These are phyloP conservation scores for Lunasporangiospora selenospora DNA, from an alignment of 192 early-diverging fungal species.

Conservation along the genomic window DNA sequence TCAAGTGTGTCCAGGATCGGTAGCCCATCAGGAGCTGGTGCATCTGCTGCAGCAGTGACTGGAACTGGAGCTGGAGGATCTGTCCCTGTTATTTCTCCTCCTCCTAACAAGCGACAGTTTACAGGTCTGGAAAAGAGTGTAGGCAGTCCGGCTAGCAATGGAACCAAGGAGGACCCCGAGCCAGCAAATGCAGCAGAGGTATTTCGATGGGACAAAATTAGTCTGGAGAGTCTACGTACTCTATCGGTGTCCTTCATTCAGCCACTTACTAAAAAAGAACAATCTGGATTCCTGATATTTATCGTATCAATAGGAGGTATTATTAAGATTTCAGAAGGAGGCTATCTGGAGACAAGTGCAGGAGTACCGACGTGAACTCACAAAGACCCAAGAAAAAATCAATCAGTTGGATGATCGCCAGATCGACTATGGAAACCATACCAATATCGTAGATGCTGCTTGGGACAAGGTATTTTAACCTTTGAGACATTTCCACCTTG, in stretches of 20 bases:
- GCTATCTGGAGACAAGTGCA: slow-evolving; percentile 75
- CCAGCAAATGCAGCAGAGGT: slow-evolving; percentile 20
- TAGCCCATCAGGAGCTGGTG: slow-evolving; percentile 13
- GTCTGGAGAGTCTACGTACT: too few relatives aligned
- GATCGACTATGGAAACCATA: slow-evolving; percentile 54
- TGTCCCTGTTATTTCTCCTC: background rate
- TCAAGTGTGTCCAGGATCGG: too few relatives aligned
- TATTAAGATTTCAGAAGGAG: slow-evolving; percentile 64
- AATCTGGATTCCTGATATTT: too few relatives aligned
- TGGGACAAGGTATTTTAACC: slow-evolving; percentile 66
- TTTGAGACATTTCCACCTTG: too few relatives aligned
- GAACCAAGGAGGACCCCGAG: slow-evolving; percentile 6
- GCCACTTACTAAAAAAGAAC: too few relatives aligned
- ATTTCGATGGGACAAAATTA: too few relatives aligned
- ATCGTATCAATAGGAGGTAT: slow-evolving; percentile 19
- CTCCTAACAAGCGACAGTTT: slow-evolving; percentile 19
- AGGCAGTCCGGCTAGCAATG: background rate
- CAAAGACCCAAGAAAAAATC: slow-evolving; percentile 51
- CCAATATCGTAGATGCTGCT: slow-evolving; percentile 54
- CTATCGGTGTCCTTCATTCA: too few relatives aligned
- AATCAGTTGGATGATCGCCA: slow-evolving; percentile 56
- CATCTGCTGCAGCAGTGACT: background rate
- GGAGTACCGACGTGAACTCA: slow-evolving; percentile 68
- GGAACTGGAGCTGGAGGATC: background rate
- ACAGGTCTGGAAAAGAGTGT: slow-evolving; percentile 8